These are phyloP conservation scores for Bryoerythrophyllum caledonicum DNA, from an alignment of 225 moss, liverwort and hornwort species.

Conservation along the genomic window DNA sequence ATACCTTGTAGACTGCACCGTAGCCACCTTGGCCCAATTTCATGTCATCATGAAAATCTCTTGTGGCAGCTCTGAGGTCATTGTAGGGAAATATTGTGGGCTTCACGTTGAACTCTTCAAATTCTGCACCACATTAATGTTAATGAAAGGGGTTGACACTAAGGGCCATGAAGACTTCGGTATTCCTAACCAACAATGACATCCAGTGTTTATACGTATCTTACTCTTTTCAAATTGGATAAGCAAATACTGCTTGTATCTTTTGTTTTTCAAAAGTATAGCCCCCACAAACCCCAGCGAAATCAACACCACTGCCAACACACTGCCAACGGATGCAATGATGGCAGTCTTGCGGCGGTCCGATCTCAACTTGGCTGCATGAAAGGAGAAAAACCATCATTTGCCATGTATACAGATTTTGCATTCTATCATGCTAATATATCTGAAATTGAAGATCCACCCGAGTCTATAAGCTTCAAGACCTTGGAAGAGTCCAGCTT, in stretches of 20 bases:
- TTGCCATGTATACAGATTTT: too few relatives aligned
- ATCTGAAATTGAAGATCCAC: too few relatives aligned
- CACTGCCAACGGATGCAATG: background rate
- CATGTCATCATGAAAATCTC: slow-evolving; percentile 28
- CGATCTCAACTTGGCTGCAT: background rate
- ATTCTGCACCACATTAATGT: background rate
- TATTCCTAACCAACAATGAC: background rate
- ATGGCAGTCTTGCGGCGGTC: background rate
- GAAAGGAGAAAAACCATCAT: background rate
- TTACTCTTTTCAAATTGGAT: slow-evolving; percentile 20
- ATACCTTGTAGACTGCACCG: slow-evolving; percentile 24
- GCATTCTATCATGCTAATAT: background rate
- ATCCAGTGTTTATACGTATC: too few relatives aligned
- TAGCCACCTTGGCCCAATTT: slow-evolving; percentile 36
- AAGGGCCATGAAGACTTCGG: background rate
- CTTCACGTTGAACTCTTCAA: slow-evolving; percentile 27
- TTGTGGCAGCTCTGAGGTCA: slow-evolving; percentile 12
- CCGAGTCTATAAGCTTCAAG: too few relatives aligned
- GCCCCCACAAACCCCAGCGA: background rate
- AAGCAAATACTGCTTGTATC: slow-evolving; percentile 25
- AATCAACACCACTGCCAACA: background rate
- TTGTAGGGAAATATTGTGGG: slow-evolving; percentile 26
- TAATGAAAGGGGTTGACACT: background rate
- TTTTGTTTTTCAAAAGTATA: slow-evolving; percentile 7
- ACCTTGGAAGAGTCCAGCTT: too few relatives aligned